A percentile compares a stretch with the other conserved stretches of the same genome.
These are phyloP conservation scores for Waltiozyma sp. DNA, from an alignment of 1,139 yeast species.

Conservation along the genomic window DNA sequence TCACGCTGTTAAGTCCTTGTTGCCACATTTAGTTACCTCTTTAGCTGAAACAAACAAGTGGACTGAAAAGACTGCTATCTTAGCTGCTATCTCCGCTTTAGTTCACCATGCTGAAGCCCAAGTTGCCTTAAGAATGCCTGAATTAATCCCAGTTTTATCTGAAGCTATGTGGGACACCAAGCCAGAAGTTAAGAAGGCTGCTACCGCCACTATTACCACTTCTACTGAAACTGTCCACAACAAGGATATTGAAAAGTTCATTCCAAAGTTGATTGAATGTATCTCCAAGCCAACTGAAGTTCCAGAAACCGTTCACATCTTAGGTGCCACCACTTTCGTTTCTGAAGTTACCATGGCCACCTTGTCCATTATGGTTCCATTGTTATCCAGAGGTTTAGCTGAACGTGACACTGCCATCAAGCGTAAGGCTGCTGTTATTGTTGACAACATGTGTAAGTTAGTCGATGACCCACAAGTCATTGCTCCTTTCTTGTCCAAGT, in stretches of 20 bases:
- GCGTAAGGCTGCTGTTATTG: slow-evolving; percentile 99
- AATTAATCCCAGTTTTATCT: slow-evolving; percentile 93
- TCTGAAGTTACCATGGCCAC: slow-evolving; percentile 99
- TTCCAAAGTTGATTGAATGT: slow-evolving; percentile 94
- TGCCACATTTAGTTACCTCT: slow-evolving; percentile 68
- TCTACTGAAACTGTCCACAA: slow-evolving; percentile 96
- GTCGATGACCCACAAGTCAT: slow-evolving; percentile 99
- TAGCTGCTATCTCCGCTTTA: slow-evolving; percentile 72
- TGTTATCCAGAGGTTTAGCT: slow-evolving; percentile 97
- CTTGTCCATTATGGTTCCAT: slow-evolving; percentile 97
- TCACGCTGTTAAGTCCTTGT: slow-evolving; percentile 79
- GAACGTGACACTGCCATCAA: slow-evolving; percentile 99
- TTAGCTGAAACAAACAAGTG: slow-evolving; percentile 78
- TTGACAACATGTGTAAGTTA: slow-evolving; percentile 99
- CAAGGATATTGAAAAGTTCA: slow-evolving; percentile 99
- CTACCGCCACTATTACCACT: slow-evolving; percentile 90
- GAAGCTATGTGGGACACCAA: slow-evolving; percentile 99
- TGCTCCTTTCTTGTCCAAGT: slow-evolving; percentile 95
- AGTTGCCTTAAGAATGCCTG: slow-evolving; percentile 98
- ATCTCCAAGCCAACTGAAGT: slow-evolving; percentile 95
- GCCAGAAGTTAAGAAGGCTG: slow-evolving; percentile 94
- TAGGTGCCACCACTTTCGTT: slow-evolving; percentile 99
- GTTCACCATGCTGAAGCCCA: slow-evolving; percentile 94
- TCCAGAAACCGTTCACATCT: slow-evolving; percentile 96
- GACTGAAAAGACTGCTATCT: slow-evolving; percentile 94